These are phyloP conservation scores for Aspergillus piperis DNA, from an alignment of 2,329 filamentous ascomycete genomes.

Conservation along the genomic window DNA sequence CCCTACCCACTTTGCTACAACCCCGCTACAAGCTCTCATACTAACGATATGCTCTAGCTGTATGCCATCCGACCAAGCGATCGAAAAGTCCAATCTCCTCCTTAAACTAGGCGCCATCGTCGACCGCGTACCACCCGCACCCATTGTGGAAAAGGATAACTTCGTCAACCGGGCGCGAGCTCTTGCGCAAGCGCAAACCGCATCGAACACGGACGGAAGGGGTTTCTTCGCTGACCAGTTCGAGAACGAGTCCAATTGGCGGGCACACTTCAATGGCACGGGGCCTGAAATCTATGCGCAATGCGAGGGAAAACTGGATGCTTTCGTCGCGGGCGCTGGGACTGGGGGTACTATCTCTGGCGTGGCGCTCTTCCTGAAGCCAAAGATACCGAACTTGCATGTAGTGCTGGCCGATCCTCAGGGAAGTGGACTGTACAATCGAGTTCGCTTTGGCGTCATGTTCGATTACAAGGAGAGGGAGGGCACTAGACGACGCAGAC, in stretches of 20 bases:
- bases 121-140: constrained; percentile 84
- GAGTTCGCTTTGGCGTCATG: constrained; percentile 91
- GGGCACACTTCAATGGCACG: constrained; percentile 77
- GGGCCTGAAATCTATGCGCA: constrained; percentile 88
- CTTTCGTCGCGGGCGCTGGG: constrained; percentile 89
- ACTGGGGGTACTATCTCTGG: constrained; percentile 93
- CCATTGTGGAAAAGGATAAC: constrained; percentile 89
- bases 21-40: not conserved
- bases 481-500: constrained; percentile 82
- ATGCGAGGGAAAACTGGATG: constrained; percentile 72
- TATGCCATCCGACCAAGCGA: constrained; percentile 90
- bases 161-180: constrained; percentile 89
- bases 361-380: constrained; percentile 80
- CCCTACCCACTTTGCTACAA: not conserved
- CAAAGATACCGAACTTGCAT: constrained; percentile 62
- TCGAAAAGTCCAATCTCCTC: constrained; percentile 86
- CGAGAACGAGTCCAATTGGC: constrained; percentile 85
- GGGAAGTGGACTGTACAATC: constrained; percentile 90
- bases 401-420: constrained; percentile 91
- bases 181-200: constrained; percentile 73
- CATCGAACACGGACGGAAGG: constrained; percentile 52
- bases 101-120: constrained; percentile 89
- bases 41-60: constrained; percentile 52
- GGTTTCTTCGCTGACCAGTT: constrained; percentile 98
- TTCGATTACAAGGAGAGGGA: constrained; percentile 86